Evolutionary conservation across 2,329 filamentous ascomycete genomes (phyloP).

Genomic region (Epichloe sylvatica): DNA sequence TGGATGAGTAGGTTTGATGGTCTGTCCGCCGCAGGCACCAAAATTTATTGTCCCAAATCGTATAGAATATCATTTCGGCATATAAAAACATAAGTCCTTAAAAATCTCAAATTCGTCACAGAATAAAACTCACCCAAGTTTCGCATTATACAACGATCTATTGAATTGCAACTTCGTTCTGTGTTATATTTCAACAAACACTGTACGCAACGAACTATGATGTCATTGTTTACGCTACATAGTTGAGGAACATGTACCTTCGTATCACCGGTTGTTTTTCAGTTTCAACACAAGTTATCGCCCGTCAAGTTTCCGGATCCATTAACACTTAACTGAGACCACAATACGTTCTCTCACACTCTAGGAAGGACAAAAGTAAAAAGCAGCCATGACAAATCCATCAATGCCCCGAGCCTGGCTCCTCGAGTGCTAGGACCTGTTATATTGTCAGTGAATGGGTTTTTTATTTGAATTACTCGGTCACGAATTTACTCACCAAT

Average conservation of each 20-base stretch:
- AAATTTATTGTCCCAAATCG: too few species aligned
- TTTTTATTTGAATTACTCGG: background rate
- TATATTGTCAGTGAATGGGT: constrained; percentile 13
- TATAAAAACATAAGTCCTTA: too few species aligned
- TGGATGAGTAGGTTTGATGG: background rate
- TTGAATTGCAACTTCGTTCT: background rate
- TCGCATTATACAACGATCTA: constrained; percentile 8
- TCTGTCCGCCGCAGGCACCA: background rate
- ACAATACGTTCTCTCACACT: background rate
- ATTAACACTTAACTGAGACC: background rate
- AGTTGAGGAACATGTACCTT: background rate
- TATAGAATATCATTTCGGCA: too few species aligned
- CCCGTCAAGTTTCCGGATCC: background rate
- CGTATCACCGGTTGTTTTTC: background rate
- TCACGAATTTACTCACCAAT: constrained; percentile 43
- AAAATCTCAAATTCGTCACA: too few species aligned
- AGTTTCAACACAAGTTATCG: background rate
- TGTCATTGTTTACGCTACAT: background rate
- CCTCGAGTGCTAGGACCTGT: constrained; percentile 36
- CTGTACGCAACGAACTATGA: background rate
- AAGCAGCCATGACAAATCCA: constrained; percentile 1
- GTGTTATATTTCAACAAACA: too few species aligned
- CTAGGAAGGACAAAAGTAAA: too few species aligned
- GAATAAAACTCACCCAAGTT: background rate
- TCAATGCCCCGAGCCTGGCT: constrained; percentile 2